Evolutionary conservation across 352 stramenopile species (phyloP).

Genomic region (Phytophthora vignae): DNA sequence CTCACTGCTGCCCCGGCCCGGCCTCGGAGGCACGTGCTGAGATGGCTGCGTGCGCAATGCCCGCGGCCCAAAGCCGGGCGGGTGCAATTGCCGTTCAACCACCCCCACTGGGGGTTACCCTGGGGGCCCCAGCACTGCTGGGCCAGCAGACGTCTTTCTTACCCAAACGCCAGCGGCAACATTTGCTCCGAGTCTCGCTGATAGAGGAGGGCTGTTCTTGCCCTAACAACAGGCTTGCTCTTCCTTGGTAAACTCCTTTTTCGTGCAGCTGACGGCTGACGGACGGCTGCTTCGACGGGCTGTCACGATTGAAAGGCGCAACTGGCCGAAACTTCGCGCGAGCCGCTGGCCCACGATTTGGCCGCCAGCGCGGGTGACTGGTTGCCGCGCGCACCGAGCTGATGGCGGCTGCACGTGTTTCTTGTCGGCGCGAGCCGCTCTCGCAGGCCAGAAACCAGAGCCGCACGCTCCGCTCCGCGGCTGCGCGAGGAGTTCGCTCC

Average conservation of each 20-base stretch:
- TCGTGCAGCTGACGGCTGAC: not conserved
- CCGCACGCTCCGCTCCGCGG: constrained; percentile 11
- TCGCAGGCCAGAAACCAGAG: constrained; percentile 32
- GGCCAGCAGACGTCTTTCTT: constrained; percentile 22
- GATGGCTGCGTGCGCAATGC: constrained; percentile 30
- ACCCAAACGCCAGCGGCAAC: constrained; percentile 19
- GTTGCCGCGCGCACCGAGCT: constrained; percentile 18
- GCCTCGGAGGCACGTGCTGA: not conserved
- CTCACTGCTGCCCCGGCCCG: too few relatives aligned
- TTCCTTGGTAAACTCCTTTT: not conserved
- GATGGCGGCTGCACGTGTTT: constrained; percentile 19
- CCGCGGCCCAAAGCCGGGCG: constrained; percentile 13
- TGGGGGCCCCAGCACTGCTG: too few relatives aligned
- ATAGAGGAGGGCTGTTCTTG: not conserved
- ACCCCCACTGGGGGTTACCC: too few relatives aligned
- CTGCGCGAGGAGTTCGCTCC: constrained; percentile 17
- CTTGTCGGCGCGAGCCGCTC: constrained; percentile 23
- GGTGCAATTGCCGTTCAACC: constrained; percentile 13
- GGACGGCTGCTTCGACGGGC: not conserved
- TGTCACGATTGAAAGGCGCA: constrained; percentile 6
- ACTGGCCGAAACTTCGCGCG: constrained; percentile 11
- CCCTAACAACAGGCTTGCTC: not conserved
- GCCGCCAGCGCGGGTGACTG: too few relatives aligned
- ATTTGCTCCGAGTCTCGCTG: not conserved
- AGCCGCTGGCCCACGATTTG: not conserved